These are phyloP conservation scores for Aspergillus fumigatiaffinis DNA, from an alignment of 2,329 filamentous ascomycete species.

Conservation along the genomic window DNA sequence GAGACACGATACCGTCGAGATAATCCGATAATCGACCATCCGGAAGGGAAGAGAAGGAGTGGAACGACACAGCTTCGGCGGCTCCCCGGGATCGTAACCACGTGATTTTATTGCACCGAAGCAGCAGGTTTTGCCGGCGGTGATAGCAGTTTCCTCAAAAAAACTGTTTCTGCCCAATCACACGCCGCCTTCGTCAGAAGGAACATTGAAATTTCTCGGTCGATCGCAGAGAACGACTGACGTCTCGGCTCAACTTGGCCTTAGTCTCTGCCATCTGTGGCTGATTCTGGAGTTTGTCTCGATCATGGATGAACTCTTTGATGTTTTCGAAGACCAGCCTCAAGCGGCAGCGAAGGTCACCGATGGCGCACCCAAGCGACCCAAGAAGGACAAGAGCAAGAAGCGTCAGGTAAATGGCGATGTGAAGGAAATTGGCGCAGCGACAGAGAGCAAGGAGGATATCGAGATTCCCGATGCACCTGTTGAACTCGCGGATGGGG, in stretches of 20 bases:
- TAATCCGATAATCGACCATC: slow-evolving; percentile 11
- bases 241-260: slow-evolving; percentile 11
- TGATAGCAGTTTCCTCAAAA: neutral
- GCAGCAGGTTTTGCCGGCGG: slow-evolving; percentile 19
- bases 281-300: slow-evolving; percentile 6
- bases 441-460: slow-evolving; percentile 30
- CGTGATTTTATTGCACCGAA: slow-evolving; percentile 4
- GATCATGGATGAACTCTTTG: slow-evolving; percentile 74
- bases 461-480: slow-evolving; percentile 17
- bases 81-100: slow-evolving; percentile 9
- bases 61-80: slow-evolving; percentile 14
- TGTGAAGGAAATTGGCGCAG: slow-evolving; percentile 53
- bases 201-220: slow-evolving; percentile 33
- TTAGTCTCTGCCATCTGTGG: slow-evolving; percentile 14
- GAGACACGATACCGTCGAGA: slow-evolving; percentile 14
- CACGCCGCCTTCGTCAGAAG: slow-evolving; percentile 22
- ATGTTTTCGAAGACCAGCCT: slow-evolving; percentile 71
- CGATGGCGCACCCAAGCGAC: slow-evolving; percentile 31
- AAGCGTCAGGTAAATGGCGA: slow-evolving; percentile 83
- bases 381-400: slow-evolving; percentile 63
- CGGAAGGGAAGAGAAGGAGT: slow-evolving; percentile 19
- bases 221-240: slow-evolving; percentile 13
- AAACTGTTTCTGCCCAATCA: slow-evolving; percentile 13
- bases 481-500: slow-evolving; percentile 12
- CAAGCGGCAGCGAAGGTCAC: slow-evolving; percentile 36